These are phyloP conservation scores for Pseudocercospora cruenta DNA, from an alignment of 2,329 filamentous ascomycete species.

Conservation along the genomic window DNA sequence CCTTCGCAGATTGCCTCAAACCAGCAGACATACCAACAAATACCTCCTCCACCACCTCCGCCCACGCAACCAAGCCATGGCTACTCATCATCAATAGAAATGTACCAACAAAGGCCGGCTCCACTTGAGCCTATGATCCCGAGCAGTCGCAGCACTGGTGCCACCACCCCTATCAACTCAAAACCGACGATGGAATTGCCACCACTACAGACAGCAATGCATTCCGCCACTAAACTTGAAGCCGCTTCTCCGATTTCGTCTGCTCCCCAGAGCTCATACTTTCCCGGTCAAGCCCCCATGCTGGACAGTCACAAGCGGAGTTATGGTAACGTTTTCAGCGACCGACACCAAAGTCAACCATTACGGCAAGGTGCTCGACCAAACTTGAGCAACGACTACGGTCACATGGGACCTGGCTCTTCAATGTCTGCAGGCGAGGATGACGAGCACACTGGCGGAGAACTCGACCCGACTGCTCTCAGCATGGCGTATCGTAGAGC, in stretches of 20 bases:
- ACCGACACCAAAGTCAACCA: slow-evolving; percentile 46
- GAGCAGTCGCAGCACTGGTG: slow-evolving; percentile 29
- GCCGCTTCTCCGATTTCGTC: slow-evolving; percentile 50
- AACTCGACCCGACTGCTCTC: slow-evolving; percentile 35
- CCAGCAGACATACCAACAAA: slow-evolving; percentile 35
- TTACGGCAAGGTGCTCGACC: slow-evolving; percentile 51
- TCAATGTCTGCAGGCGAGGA: slow-evolving; percentile 39
- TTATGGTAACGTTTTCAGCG: slow-evolving; percentile 49
- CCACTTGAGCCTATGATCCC: slow-evolving; percentile 34
- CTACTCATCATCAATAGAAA: slow-evolving; percentile 29
- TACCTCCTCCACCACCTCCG: slow-evolving; percentile 26
- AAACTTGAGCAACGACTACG: slow-evolving; percentile 24
- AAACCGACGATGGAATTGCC: slow-evolving; percentile 39
- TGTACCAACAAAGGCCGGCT: slow-evolving; percentile 25
- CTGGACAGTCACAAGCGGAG: slow-evolving; percentile 48
- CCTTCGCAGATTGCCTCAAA: slow-evolving; percentile 32
- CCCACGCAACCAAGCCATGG: slow-evolving; percentile 23
- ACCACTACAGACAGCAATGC: slow-evolving; percentile 46
- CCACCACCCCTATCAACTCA: slow-evolving; percentile 26
- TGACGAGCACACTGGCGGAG: slow-evolving; percentile 30
- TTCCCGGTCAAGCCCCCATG: slow-evolving; percentile 26
- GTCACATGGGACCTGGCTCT: slow-evolving; percentile 7
- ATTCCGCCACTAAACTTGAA: slow-evolving; percentile 42
- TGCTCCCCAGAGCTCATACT: slow-evolving; percentile 35
- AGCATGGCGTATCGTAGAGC: slow-evolving; percentile 53